Conservation (phyloP, 1,284 basidiomycete species). For the Boletus albobrunnescens region DNA sequence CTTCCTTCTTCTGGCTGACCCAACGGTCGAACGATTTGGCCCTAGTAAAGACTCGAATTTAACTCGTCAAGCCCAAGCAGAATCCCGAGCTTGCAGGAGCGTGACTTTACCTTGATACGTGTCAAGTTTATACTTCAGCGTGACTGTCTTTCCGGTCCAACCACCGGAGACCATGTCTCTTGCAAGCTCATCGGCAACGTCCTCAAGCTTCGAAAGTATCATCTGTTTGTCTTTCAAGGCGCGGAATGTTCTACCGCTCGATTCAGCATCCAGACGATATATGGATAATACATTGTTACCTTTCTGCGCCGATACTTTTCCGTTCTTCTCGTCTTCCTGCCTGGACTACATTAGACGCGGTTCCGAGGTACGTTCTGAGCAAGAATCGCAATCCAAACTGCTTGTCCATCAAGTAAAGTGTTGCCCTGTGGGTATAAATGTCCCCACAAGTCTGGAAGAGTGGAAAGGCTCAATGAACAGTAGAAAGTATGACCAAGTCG, state of each 20-base stretch:
- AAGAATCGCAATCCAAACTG: conserved; percentile 75
- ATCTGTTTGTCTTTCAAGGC: conserved; percentile 59
- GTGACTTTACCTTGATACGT: conserved; percentile 65
- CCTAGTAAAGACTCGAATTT: conserved; percentile 66
- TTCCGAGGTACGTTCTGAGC: conserved; percentile 76
- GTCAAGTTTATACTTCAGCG: conserved; percentile 77
- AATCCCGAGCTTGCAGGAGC: not conserved
- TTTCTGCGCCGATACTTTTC: conserved; percentile 88
- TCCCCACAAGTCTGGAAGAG: conserved; percentile 75
- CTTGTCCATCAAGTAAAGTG: conserved; percentile 78
- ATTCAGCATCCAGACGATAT: not conserved
- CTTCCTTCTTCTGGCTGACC: conserved; percentile 70
- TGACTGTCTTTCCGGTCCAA: conserved; percentile 75
- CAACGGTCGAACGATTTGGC: conserved; percentile 75
- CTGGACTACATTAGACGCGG: conserved; percentile 77
- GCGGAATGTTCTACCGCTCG: conserved; percentile 64
- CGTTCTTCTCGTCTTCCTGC: conserved; percentile 73
- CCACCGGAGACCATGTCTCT: conserved; percentile 68
- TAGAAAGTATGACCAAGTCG: not conserved
- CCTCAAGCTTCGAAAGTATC: conserved; percentile 73
- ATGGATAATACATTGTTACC: conserved; percentile 40
- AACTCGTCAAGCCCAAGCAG: conserved; percentile 4
- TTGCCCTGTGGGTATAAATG: conserved; percentile 69
- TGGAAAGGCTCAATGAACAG: conserved; percentile 1
- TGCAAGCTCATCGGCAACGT: conserved; percentile 77